Evolutionary conservation across 352 stramenopile genomes (phyloP), one percentile per base, ranked within the genome.

Genomic region (Phytophthora europaea): DNA sequence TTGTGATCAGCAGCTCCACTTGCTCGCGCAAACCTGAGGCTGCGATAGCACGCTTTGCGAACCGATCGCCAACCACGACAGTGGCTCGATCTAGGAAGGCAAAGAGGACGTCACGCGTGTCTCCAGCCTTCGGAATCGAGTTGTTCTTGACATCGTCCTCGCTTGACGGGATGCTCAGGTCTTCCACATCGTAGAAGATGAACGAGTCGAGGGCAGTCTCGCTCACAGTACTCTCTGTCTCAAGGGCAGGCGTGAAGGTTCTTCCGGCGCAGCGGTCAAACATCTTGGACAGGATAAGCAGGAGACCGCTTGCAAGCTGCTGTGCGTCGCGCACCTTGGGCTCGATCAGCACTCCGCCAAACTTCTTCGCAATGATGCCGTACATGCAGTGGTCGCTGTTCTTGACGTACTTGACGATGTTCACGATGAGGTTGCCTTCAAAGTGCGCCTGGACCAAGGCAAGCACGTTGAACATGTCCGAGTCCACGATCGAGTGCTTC

Each of bases 351-450:
- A 91, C 85, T 67, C 85, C 85, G 48, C 78, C 70, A 48, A 92
- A 87, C 48, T 83, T 76, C 70, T 87, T 90, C 9, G 83, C 81
- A 23, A 92, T 74, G 22, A 79, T 82, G 4, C 80, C 79, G 73
- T 89, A 91, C 57, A 91, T 73, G 22, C 69, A 64, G 64, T 90
- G 78, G 62, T 90, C 82, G 31, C 65, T 81, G 65, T 78, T 78
- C 58, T 85, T 81, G 59, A 82, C 23, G 76, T 89, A 90, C 70
- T 93, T 91, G 75, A 93, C 51, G n/a, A 90, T 54, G 31, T 80
- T 92, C 0, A 91, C 73, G 26, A 92, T 83, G 33, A 93, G 79
- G 23, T 80, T 83, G 2, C 77, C 70, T 10, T 82, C 73, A 36
- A 91, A 91, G 58, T 91, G 82, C 4, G 73, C 65, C n/a, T 85